These are phyloP conservation scores for Colletotrichum chrysophilum DNA, from an alignment of 2,329 filamentous ascomycete species.

Conservation along the genomic window DNA sequence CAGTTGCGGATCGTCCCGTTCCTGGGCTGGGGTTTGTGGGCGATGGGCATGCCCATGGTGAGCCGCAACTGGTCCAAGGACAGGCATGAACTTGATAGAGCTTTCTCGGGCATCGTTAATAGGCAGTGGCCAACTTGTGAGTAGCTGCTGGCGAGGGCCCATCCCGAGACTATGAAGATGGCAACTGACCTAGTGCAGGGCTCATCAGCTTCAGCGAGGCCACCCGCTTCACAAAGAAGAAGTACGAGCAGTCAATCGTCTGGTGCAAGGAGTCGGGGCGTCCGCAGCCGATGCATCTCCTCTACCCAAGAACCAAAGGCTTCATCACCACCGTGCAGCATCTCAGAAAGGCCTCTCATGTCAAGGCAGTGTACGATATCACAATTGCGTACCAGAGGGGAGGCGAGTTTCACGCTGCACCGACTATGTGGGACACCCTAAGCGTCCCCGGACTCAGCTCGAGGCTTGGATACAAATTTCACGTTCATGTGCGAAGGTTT, in stretches of 20 bases:
- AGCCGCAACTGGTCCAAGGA: slow-evolving; percentile 65
- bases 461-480: slow-evolving; percentile 49
- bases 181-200: slow-evolving; percentile 44
- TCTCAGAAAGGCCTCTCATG: slow-evolving; percentile 53
- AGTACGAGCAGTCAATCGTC: slow-evolving; percentile 53
- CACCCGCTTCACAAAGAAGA: slow-evolving; percentile 61
- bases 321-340: slow-evolving; percentile 65
- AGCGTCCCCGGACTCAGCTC: slow-evolving; percentile 43
- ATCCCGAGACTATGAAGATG: not conserved
- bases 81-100: slow-evolving; percentile 57
- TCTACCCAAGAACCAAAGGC: slow-evolving; percentile 66
- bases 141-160: slow-evolving; percentile 27
- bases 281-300: slow-evolving; percentile 59
- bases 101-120: slow-evolving; percentile 59
- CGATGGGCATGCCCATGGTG: slow-evolving; percentile 69
- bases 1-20: slow-evolving; percentile 65
- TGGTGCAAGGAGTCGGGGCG: slow-evolving; percentile 58
- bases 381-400: slow-evolving; percentile 58
- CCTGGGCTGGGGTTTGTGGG: slow-evolving; percentile 68
- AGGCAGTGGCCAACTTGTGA: slow-evolving; percentile 63
- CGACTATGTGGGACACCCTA: slow-evolving; percentile 59
- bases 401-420: slow-evolving; percentile 47
- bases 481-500: slow-evolving; percentile 55
- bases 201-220: slow-evolving; percentile 69
- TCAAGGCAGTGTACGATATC: slow-evolving; percentile 61